Percentiles rank a stretch among this genome's conserved stretches.
Evolutionary conservation across 2,329 filamentous ascomycete species (phyloP).

Genomic region (Boeremia lycopersici): DNA sequence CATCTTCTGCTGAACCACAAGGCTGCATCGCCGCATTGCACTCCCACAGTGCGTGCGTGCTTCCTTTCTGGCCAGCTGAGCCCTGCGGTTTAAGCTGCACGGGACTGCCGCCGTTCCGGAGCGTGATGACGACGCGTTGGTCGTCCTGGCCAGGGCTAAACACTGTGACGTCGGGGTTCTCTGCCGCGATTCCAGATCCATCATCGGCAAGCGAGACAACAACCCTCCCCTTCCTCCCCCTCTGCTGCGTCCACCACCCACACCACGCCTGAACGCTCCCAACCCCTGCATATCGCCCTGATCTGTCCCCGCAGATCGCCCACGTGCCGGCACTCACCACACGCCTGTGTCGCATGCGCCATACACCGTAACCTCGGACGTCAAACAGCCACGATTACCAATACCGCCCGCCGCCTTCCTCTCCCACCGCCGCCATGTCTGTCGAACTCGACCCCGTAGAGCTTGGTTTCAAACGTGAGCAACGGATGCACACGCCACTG

Average conservation of each 20-base stretch:
- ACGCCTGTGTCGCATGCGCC: slow-evolving; percentile 9
- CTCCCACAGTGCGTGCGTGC: neutral
- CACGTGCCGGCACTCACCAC: slow-evolving; percentile 7
- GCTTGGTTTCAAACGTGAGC: slow-evolving; percentile 89
- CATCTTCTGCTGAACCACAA: slow-evolving; percentile 1
- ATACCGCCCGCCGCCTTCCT: slow-evolving; percentile 26
- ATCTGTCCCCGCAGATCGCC: slow-evolving; percentile 10
- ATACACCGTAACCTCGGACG: slow-evolving; percentile 10
- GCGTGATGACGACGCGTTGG: slow-evolving; percentile 9
- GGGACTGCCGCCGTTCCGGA: neutral
- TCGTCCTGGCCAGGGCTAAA: slow-evolving; percentile 8
- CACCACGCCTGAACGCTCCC: slow-evolving; percentile 1
- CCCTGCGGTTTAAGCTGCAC: neutral
- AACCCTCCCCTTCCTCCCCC: slow-evolving; percentile 11
- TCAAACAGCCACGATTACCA: slow-evolving; percentile 37
- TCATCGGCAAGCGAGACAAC: slow-evolving; percentile 18
- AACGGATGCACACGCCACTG: neutral
- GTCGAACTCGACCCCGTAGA: slow-evolving; percentile 91
- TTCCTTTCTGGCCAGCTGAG: neutral
- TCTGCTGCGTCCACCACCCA: slow-evolving; percentile 9
- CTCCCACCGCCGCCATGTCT: slow-evolving; percentile 70
- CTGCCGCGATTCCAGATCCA: slow-evolving; percentile 18
- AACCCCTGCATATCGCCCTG: slow-evolving; percentile 1
- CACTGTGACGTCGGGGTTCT: slow-evolving; percentile 15
- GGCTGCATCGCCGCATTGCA: neutral